phyloP scores from a whole-genome alignment of 2,329 filamentous ascomycete species.

The Alternaria incomplexa region DNA sequence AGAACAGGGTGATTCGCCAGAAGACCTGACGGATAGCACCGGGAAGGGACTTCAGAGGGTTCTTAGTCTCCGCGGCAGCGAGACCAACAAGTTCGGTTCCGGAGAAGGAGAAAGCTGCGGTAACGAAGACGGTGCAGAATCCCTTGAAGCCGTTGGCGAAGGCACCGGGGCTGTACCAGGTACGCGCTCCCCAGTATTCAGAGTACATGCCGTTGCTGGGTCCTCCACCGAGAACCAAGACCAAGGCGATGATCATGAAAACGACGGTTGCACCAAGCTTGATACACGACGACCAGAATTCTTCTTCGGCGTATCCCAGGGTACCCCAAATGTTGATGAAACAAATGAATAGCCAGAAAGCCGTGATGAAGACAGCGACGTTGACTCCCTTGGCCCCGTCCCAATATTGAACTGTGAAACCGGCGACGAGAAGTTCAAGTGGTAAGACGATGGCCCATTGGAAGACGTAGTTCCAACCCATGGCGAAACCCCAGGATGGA shows the following conservation, averaged over 20 bases:
- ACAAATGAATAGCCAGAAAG: slow-evolving; percentile 48
- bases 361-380: slow-evolving; percentile 45
- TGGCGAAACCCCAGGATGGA: slow-evolving; percentile 53
- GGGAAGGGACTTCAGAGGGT: slow-evolving; percentile 59
- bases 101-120: slow-evolving; percentile 67
- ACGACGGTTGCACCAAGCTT: slow-evolving; percentile 46
- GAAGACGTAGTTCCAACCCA: slow-evolving; percentile 48
- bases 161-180: slow-evolving; percentile 64
- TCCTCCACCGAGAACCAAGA: slow-evolving; percentile 63
- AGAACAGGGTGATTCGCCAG: slow-evolving; percentile 56
- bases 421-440: slow-evolving; percentile 49
- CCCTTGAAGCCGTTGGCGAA: slow-evolving; percentile 67
- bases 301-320: slow-evolving; percentile 50
- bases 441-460: slow-evolving; percentile 48
- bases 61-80: slow-evolving; percentile 64
- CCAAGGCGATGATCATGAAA: slow-evolving; percentile 56
- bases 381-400: slow-evolving; percentile 16
- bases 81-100: slow-evolving; percentile 68
- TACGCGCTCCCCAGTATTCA: slow-evolving; percentile 64
- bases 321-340: slow-evolving; percentile 49
- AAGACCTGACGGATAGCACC: slow-evolving; percentile 55
- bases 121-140: slow-evolving; percentile 68
- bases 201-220: slow-evolving; percentile 55
- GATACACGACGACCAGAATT: slow-evolving; percentile 47
- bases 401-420: slow-evolving; percentile 49